Base-by-base conservation (phyloP, 495 filamentous ascomycete species). In the Penicillium dipodomyicola region DNA sequence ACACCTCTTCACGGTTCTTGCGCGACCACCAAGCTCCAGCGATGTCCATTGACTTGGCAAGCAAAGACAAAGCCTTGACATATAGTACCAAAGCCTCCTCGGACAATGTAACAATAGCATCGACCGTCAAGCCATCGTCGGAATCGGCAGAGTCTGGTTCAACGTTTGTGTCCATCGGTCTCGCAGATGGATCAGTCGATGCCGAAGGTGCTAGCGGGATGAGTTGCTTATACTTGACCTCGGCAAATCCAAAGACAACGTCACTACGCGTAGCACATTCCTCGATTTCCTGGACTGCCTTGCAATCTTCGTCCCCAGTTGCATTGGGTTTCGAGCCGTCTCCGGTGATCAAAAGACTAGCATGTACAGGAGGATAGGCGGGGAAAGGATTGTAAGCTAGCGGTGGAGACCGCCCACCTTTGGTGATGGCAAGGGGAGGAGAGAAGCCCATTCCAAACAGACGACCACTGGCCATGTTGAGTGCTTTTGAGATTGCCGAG, bases 191-290 rank as follows among this genome's bases (percentile, higher is more conserved):
- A 15, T 83, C 81, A 27, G 75, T 64, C 54, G 82, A 73, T 60
- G 82, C 84, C 0, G 87, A 91, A 14, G 93, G 94, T 5, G 89
- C 85, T 23, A 94, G 70, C 5, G 94, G 94, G 12, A 97, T 82
- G 32, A 98, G 81, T 66, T 98, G 94, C 71, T 94, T 94, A 75
- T 93, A 97, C 73, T 98, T 98, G 58, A 98, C 92, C 71, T 97
- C 94, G 10, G 94, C 94, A 72, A 97, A 97, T 20, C 91, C 91
- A 68, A 89, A 97, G 1, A 98, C 91, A 30, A 97, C 92, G 67
- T 98, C 92, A 60, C 91, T 96, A 27, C 90, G 85, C 15, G 88
- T 92, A 7, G 95, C 95, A 49, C 86, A 87, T 54, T 97, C 92
- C 70, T 98, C 94, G 39, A 97, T 89, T 29, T 80, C 81, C 53